Conservation (phyloP, 2,329 filamentous ascomycete species). For the Neocucurbitaria cava region DNA sequence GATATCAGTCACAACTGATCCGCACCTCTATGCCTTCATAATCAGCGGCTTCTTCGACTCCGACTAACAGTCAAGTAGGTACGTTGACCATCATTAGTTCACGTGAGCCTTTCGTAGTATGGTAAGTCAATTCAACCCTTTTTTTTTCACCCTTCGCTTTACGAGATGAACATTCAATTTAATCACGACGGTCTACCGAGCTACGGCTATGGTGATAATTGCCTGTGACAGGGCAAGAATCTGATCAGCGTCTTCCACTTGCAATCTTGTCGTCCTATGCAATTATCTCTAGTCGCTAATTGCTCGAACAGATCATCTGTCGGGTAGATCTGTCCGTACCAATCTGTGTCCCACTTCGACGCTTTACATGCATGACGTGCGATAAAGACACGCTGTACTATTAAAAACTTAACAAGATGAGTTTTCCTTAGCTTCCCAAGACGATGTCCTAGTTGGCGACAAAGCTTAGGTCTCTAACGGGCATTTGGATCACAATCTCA, state of each 20-base stretch:
- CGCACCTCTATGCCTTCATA: constrained; percentile 1
- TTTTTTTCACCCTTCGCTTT: constrained; percentile 11
- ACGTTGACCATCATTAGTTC: not conserved
- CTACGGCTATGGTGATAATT: constrained; percentile 77
- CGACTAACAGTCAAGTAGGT: constrained; percentile 29
- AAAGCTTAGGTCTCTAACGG: not conserved
- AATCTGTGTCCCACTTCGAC: not conserved
- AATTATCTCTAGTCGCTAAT: not conserved
- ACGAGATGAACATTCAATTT: constrained; percentile 51
- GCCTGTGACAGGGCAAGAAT: constrained; percentile 75
- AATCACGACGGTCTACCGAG: constrained; percentile 91
- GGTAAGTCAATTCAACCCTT: not conserved
- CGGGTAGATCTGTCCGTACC: not conserved
- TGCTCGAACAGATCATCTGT: not conserved
- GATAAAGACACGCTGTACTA: not conserved
- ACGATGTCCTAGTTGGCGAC: not conserved
- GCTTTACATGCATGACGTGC: not conserved
- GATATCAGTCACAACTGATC: constrained; percentile 49
- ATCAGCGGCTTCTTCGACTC: constrained; percentile 11
- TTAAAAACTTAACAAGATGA: not conserved
- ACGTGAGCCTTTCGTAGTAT: not conserved
- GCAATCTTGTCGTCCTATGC: not conserved
- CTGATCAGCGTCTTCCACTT: constrained; percentile 30
- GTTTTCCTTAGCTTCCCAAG: not conserved
- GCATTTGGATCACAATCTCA: not conserved